Evolutionary conservation across 2,329 filamentous ascomycete genomes (phyloP).

Genomic region (Diplodia intermedia): DNA sequence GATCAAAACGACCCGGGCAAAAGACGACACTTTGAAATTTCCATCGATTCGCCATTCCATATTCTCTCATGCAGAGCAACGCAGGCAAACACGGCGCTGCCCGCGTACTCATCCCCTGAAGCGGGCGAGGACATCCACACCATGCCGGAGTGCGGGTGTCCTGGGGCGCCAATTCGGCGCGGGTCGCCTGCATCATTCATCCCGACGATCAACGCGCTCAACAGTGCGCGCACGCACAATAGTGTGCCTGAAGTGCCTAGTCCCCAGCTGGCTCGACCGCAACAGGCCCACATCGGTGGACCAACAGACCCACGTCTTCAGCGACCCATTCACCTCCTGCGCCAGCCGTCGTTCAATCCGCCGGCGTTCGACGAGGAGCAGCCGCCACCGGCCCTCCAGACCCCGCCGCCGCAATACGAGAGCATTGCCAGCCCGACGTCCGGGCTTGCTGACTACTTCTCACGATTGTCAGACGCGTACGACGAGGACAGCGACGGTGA

Average conservation of each 20-base stretch:
- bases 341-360: slow-evolving; percentile 85
- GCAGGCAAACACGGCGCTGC: slow-evolving; percentile 84
- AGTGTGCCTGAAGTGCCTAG: slow-evolving; percentile 44
- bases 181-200: slow-evolving; percentile 57
- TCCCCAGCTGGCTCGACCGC: slow-evolving; percentile 60
- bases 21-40: slow-evolving; percentile 91
- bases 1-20: slow-evolving; percentile 80
- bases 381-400: slow-evolving; percentile 74
- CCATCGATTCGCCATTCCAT: slow-evolving; percentile 93
- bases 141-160: slow-evolving; percentile 67
- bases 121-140: slow-evolving; percentile 41
- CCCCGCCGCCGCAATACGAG: slow-evolving; percentile 86
- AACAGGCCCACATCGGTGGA: slow-evolving; percentile 54
- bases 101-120: slow-evolving; percentile 73
- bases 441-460: slow-evolving; percentile 84
- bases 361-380: slow-evolving; percentile 84
- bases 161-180: slow-evolving; percentile 64
- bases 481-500: slow-evolving; percentile 67
- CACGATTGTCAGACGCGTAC: slow-evolving; percentile 71
- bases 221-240: slow-evolving; percentile 42
- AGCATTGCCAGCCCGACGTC: slow-evolving; percentile 75
- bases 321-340: slow-evolving; percentile 83
- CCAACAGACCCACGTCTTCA: slow-evolving; percentile 55
- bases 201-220: slow-evolving; percentile 66
- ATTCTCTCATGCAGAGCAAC: slow-evolving; percentile 94